A percentile compares a stretch with the other conserved stretches of the same genome.
Evolutionary conservation across 148 eudicot genomes (phyloP).

Genomic region (Diospyros kaki): DNA sequence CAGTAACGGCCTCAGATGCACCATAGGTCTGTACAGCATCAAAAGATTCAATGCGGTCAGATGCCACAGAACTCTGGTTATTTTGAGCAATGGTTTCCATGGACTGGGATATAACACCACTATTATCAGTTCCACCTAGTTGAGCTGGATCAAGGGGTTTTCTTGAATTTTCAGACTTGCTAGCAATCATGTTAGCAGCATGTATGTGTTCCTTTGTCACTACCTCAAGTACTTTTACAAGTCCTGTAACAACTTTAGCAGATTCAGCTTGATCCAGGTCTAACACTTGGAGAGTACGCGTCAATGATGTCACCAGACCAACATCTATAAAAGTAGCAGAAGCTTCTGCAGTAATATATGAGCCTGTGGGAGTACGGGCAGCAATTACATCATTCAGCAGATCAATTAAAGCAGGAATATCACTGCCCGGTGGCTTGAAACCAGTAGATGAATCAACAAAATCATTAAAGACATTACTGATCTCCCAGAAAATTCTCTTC

Average conservation of each 20-base stretch:
- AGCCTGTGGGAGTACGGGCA: constrained; percentile 84
- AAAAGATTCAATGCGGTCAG: constrained; percentile 47
- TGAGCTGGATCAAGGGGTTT: constrained; percentile 54
- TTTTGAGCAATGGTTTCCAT: constrained; percentile 47
- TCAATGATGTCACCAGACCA: constrained; percentile 75
- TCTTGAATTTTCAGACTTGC: constrained; percentile 48
- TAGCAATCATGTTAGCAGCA: constrained; percentile 48
- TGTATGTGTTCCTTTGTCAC: constrained; percentile 89
- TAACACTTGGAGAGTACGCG: constrained; percentile 64
- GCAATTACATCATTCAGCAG: constrained; percentile 72
- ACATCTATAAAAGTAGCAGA: constrained; percentile 86
- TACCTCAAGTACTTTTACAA: constrained; percentile 77
- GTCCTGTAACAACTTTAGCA: constrained; percentile 64
- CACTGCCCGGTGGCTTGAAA: constrained; percentile 54
- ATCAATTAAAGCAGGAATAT: constrained; percentile 64
- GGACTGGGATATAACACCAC: constrained; percentile 39
- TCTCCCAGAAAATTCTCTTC: constrained; percentile 69
- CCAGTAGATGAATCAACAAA: constrained; percentile 57
- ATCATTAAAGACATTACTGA: constrained; percentile 49
- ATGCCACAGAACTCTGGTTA: constrained; percentile 43
- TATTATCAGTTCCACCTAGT: constrained; percentile 40
- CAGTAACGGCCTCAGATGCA: constrained; percentile 82
- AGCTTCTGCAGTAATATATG: constrained; percentile 74
- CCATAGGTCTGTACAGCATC: constrained; percentile 46
- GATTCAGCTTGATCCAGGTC: constrained; percentile 86